These are phyloP conservation scores for Leishmania aethiopica DNA, from an alignment of 208 protist species.

Conservation along the genomic window DNA sequence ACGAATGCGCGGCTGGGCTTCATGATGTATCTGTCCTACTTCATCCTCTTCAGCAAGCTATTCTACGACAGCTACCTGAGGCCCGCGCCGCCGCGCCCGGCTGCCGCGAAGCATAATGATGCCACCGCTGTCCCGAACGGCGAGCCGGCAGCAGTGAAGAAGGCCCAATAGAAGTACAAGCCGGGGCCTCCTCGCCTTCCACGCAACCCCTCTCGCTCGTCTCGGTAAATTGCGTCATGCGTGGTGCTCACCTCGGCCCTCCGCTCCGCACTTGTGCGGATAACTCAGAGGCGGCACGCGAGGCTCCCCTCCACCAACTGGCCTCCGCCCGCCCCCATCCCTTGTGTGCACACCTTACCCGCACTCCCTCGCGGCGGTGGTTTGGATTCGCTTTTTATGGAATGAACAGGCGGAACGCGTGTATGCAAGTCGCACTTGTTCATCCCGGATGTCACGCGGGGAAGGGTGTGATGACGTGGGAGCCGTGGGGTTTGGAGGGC, in stretches of 20 bases:
- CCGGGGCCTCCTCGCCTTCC: background rate
- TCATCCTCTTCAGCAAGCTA: slow-evolving; percentile 89
- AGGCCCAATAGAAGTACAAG: slow-evolving; percentile 8
- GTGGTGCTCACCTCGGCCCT: too few species aligned
- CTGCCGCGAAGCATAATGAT: slow-evolving; percentile 18
- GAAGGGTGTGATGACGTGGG: background rate
- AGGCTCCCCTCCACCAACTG: too few species aligned
- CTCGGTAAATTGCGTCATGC: background rate
- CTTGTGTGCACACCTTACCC: background rate
- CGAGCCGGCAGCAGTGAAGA: slow-evolving; percentile 1
- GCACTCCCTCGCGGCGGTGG: background rate
- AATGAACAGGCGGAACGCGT: background rate
- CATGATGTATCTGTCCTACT: slow-evolving; percentile 93
- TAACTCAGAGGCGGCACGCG: too few species aligned
- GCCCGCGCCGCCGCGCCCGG: slow-evolving; percentile 12
- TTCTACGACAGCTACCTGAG: slow-evolving; percentile 82
- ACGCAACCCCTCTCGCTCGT: background rate
- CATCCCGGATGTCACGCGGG: background rate
- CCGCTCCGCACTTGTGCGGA: too few species aligned
- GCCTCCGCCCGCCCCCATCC: too few species aligned
- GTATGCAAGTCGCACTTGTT: background rate
- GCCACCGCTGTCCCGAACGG: slow-evolving; percentile 7
- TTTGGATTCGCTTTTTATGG: background rate
- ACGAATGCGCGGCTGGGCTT: slow-evolving; percentile 66
- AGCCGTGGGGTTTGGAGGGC: background rate